Evolutionary conservation across 805 yeast genomes (phyloP).

Genomic region (Saccharomycopsis malanga): DNA sequence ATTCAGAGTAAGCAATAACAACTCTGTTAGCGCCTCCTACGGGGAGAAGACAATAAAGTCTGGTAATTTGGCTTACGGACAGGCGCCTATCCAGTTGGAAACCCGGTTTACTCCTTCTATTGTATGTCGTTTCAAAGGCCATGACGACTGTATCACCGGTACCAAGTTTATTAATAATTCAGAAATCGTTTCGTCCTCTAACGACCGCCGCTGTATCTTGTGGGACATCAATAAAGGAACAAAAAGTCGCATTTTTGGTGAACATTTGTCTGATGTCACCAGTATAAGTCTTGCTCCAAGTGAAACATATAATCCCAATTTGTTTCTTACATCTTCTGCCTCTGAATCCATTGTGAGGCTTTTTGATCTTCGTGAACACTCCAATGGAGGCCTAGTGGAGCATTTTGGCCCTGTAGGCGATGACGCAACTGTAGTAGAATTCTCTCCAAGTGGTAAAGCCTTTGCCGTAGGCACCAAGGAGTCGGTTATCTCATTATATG

Average conservation of each 20-base stretch:
- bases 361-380: slow-evolving; percentile 55
- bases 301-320: slow-evolving; percentile 24
- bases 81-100: slow-evolving; percentile 1
- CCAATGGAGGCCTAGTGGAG: slow-evolving; percentile 34
- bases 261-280: slow-evolving; percentile 69
- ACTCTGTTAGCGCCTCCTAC: neutral
- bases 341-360: slow-evolving; percentile 37
- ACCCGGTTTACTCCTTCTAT: slow-evolving; percentile 6
- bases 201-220: slow-evolving; percentile 63
- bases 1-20: slow-evolving; percentile 33
- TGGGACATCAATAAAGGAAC: slow-evolving; percentile 73
- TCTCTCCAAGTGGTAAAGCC: slow-evolving; percentile 64
- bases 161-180: slow-evolving; percentile 57
- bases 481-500: slow-evolving; percentile 62
- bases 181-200: slow-evolving; percentile 44
- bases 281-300: slow-evolving; percentile 31
- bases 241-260: slow-evolving; percentile 46
- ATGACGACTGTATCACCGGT: slow-evolving; percentile 74
- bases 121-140: slow-evolving; percentile 54
- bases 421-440: slow-evolving; percentile 58
- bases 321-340: slow-evolving; percentile 52
- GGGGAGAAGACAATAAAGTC: neutral
- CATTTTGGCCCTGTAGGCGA: slow-evolving; percentile 47
- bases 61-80: slow-evolving; percentile 4
- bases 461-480: slow-evolving; percentile 77